phyloP scores from a whole-genome alignment of 148 eudicot species.

The Amaranthus palmeri region DNA sequence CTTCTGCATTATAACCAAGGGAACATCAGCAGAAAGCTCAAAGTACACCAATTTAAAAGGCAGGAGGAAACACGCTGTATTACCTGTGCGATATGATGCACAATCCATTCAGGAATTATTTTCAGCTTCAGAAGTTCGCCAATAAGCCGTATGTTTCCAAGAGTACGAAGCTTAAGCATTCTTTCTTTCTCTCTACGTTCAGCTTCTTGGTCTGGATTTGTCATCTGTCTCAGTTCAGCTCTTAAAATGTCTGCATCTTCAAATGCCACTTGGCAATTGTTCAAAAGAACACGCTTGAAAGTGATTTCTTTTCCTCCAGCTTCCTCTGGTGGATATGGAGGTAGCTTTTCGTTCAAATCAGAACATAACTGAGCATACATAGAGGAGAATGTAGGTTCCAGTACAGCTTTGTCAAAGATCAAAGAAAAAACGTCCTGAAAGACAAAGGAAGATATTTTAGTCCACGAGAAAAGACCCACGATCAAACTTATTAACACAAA shows the following conservation, averaged over 20 bases:
- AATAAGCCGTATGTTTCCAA: slow-evolving; percentile 94
- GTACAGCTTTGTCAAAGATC: slow-evolving; percentile 96
- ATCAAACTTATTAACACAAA: too few species aligned
- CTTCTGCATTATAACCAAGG: slow-evolving; percentile 38
- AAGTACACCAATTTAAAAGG: not conserved
- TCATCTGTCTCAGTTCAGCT: slow-evolving; percentile 74
- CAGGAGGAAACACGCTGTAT: not conserved
- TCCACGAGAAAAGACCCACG: not conserved
- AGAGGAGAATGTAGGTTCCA: slow-evolving; percentile 92
- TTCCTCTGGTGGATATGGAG: slow-evolving; percentile 80
- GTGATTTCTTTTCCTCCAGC: slow-evolving; percentile 77
- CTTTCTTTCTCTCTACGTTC: slow-evolving; percentile 91
- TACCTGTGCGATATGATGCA: slow-evolving; percentile 96
- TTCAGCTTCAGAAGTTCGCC: slow-evolving; percentile 97
- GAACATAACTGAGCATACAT: slow-evolving; percentile 93
- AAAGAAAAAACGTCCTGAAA: slow-evolving; percentile 79
- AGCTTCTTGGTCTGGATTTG: slow-evolving; percentile 71
- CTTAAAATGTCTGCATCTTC: slow-evolving; percentile 85
- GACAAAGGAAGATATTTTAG: slow-evolving; percentile 17
- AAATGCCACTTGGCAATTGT: slow-evolving; percentile 91
- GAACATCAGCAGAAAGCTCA: not conserved
- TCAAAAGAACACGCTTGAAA: slow-evolving; percentile 83
- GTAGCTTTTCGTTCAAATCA: slow-evolving; percentile 75
- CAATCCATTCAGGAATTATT: slow-evolving; percentile 95
- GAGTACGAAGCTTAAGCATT: slow-evolving; percentile 82